Evolutionary conservation across 1,139 yeast species (phyloP), one percentile per base, ranked within the genome.

Genomic region (Yamadazyma dushanensis): DNA sequence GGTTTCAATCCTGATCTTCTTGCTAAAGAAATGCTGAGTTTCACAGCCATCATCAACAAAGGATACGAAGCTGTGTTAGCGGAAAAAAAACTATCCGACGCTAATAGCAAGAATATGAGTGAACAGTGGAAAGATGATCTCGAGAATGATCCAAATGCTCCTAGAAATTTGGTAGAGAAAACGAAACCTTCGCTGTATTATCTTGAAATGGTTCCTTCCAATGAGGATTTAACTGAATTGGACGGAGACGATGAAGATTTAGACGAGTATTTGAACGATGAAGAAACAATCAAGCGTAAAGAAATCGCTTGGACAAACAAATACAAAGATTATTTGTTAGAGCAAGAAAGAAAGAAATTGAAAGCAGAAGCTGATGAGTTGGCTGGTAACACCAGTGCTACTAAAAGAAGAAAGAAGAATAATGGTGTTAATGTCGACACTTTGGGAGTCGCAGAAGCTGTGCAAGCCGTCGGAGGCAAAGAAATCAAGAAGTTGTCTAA

Each of bases 241-340:
- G 43, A 39, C 9, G 51, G 86, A 9, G 95, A 87, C 47, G 97
- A 89, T 53, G 85, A 78, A 15, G 95, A 89, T 50, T 65, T 86
- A 8, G 78, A 77, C 3, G 61, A 80, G 29, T 54, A 86, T 32
- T 64, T 92, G 37, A 73, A 77, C 3, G 80, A 76, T 33, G 84
- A 79, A 31, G 96, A 92, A 46, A 73, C 79, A 9, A 48, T 37
- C 61, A 67, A 30, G 18, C 38, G 53, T 80, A 51, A 90, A 87
- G 59, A 89, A 86, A 46, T 71, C 83, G 77, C 89, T 5, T 92
- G 98, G 97, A 78, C 85, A 38, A 89, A 94, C 1, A 70, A 87
- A 36, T 88, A 92, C 59, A 86, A 85, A 41, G 97, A 90, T 22
- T 94, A 80, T 52, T 66, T 92, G 40, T 61, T 88, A 17, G 94